Percentiles rank a stretch among this genome's conserved stretches.
Conservation (phyloP, 2,329 filamentous ascomycete genomes). For the Penicillium sp. region DNA sequence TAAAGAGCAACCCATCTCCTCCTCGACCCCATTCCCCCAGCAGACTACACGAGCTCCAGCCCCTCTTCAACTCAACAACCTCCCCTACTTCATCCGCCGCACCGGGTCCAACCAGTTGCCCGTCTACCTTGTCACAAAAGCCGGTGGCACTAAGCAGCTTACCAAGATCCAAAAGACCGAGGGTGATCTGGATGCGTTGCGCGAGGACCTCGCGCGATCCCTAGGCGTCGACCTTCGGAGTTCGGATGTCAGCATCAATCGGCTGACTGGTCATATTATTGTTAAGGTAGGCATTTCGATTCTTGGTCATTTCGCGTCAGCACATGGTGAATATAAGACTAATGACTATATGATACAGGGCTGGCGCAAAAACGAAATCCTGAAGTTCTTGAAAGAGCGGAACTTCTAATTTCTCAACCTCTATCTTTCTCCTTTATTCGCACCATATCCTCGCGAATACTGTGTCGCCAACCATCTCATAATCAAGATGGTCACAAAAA, state of each 20-base stretch:
- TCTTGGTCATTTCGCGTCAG: neutral
- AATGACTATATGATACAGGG: conserved; percentile 39
- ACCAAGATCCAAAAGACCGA: conserved; percentile 78
- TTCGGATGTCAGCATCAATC: conserved; percentile 52
- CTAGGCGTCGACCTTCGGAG: conserved; percentile 55
- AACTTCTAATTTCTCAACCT: conserved; percentile 37
- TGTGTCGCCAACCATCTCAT: neutral
- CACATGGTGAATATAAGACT: conserved; percentile 3
- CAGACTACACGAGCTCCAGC: conserved; percentile 15
- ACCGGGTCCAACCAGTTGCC: conserved; percentile 70
- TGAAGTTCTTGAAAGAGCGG: conserved; percentile 49
- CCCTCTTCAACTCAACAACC: conserved; percentile 42
- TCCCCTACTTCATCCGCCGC: conserved; percentile 71
- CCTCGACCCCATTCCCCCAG: conserved; percentile 20
- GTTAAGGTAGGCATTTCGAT: conserved; percentile 60
- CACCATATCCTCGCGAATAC: neutral
- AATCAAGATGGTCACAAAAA: conserved; percentile 11
- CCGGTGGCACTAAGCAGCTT: conserved; percentile 72
- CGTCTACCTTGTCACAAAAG: conserved; percentile 72
- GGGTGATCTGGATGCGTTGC: conserved; percentile 66
- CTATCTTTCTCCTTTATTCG: neutral
- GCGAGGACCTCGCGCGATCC: conserved; percentile 61
- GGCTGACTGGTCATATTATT: conserved; percentile 70
- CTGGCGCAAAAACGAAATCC: conserved; percentile 51
- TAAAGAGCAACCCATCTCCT: conserved; percentile 37